Percentiles rank a stretch among this genome's conserved stretches.
phyloP scores from a whole-genome alignment of 1,139 yeast genomes.

The Suzukiozyma palmioleophila region DNA sequence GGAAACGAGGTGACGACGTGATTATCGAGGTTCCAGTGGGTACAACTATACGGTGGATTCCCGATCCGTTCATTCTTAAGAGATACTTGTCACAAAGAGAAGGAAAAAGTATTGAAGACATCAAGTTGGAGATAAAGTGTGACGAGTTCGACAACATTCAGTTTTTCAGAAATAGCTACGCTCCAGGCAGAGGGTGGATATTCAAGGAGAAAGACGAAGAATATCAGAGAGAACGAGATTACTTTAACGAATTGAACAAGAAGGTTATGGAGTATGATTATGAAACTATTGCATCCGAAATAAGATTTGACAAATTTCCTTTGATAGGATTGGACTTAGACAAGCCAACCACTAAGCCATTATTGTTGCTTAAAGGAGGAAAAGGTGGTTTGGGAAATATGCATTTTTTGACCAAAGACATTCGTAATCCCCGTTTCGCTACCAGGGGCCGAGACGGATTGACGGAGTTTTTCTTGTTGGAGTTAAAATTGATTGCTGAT shows the following conservation, averaged over 20 bases:
- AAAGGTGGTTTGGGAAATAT: slow-evolving; percentile 93
- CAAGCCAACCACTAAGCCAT: slow-evolving; percentile 60
- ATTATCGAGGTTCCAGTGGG: slow-evolving; percentile 88
- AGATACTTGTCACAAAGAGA: slow-evolving; percentile 29
- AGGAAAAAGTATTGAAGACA: slow-evolving; percentile 23
- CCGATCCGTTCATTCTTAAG: slow-evolving; percentile 55
- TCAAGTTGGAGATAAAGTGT: slow-evolving; percentile 25
- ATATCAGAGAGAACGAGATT: slow-evolving; percentile 60
- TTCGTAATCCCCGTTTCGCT: slow-evolving; percentile 86
- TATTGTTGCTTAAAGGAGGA: slow-evolving; percentile 78
- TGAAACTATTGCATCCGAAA: slow-evolving; percentile 57
- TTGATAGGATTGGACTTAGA: slow-evolving; percentile 72
- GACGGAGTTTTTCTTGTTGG: slow-evolving; percentile 67
- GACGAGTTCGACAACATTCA: slow-evolving; percentile 38
- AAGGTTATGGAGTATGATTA: slow-evolving; percentile 63
- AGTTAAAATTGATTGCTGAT: slow-evolving; percentile 84
- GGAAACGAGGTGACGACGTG: slow-evolving; percentile 74
- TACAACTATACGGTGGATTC: slow-evolving; percentile 80
- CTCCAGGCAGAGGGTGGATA: slow-evolving; percentile 81
- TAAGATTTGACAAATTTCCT: slow-evolving; percentile 66
- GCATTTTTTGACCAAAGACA: slow-evolving; percentile 81
- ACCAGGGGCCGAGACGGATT: slow-evolving; percentile 73
- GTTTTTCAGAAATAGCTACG: slow-evolving; percentile 53
- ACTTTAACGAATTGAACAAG: slow-evolving; percentile 58
- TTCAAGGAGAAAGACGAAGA: slow-evolving; percentile 73